Base-by-base conservation (phyloP, 2,329 filamentous ascomycete species). In the Aspergillus niger region DNA sequence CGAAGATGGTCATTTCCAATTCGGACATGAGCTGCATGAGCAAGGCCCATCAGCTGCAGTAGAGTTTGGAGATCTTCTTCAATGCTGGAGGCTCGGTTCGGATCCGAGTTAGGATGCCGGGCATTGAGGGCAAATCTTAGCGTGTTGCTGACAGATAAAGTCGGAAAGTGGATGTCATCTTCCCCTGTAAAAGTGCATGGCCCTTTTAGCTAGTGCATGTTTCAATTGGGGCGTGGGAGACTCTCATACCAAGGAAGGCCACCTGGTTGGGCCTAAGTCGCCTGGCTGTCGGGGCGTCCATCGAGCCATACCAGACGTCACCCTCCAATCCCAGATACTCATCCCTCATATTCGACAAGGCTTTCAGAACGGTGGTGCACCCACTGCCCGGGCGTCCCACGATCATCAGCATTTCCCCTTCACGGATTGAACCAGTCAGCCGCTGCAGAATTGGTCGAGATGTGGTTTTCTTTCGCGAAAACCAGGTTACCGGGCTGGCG, bases 1-100 rank as follows among this genome's bases (percentile, higher is more conserved):
- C 90, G 87, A n/a, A 93, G 83, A 63, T 92, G 91, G 0, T 86
- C 84, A 63, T 92, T 88, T 13, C 92, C 92, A n/a, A 96, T 91
- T 78, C 94, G 95, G 41, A 88, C 89, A 69, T 93, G 89, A 5
- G 94, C 79, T 0, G 55, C 49, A 53, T 61, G 58, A 38, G 30
- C 32, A n/a, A 65, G 41, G 26, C 55, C 24, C 17, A 53, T 48
- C 8, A 63, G 26, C 32, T 59, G 52, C 6, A 36, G 20, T 11
- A 57, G 15, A 30, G 36, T 38, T 20, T 15, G 2, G 1, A 58
- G 26, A 22, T 32, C 48, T 5, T 48, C 20, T 24, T 55, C 53
- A 26, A 55, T 36, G 4, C 24, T 28, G 10, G 53, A 55, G 11
- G 11, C 32, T 36, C 32, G 11, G 13, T 36, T 1, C 11, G 32